Base-by-base conservation (phyloP, 805 yeast species). In the Candida krabiensis region DNA sequence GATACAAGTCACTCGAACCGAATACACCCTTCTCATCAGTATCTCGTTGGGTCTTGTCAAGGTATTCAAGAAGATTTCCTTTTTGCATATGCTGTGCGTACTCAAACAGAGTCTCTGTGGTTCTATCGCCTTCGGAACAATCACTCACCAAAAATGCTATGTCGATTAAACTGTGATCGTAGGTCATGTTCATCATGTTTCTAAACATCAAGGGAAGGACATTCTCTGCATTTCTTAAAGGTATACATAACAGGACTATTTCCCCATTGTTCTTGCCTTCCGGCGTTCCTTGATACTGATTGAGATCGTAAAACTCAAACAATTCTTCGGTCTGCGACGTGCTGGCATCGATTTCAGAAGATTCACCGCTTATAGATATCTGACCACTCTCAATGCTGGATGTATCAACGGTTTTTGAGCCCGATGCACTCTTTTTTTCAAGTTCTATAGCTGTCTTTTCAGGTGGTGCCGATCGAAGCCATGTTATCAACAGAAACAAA, bases 121-220 rank as follows among this genome's bases (percentile, higher is more conserved):
- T 85, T 18, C 67, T 67, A 52, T 85, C 93, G 30, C 63, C 74
- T 24, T 69, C 72, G 1, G 89, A 78, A 53, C 93, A 85, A 62
- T 86, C 95, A 44, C 87, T 79, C 3, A 86, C 90, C 53, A 86
- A 67, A 53, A 86, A 86, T 13, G 89, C 90, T 43, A 86, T 69
- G 63, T 87, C 96, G 37, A 87, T 82, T 46, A 86, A 64, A 17
- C 76, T 72, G 57, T 88, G 96, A 38, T 86, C 88, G 57, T 87
- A 87, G 1, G 95, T 86, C 62, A 87, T 67, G 60, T 87, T 86
- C 91, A 84, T 85, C 62, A 87, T 66, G 62, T 87, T 86, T 53
- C 82, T 81, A 65, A 88, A 86, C 72, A 89, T 87, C 69, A 86
- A 69, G 9, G 93, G 89, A 44, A 87, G 64, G 15, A 85, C 90